Percentiles rank a stretch among this genome's conserved stretches.
Conservation (phyloP, 1,284 basidiomycete species). For the Trametes polyzona region DNA sequence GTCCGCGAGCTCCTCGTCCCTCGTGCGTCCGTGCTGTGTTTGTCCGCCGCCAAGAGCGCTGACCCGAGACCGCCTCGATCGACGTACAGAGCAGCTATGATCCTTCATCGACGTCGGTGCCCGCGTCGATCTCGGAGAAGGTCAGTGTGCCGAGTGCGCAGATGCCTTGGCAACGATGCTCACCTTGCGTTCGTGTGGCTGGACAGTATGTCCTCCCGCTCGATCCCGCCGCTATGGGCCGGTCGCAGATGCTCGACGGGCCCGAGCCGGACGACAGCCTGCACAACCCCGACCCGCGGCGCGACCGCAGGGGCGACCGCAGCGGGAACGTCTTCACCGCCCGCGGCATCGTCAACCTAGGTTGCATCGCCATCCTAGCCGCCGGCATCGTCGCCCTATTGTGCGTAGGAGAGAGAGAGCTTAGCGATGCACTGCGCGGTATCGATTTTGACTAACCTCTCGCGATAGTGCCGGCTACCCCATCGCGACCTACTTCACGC, state of each 20-base stretch:
- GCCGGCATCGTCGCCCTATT: constrained; percentile 72
- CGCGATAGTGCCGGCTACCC: constrained; percentile 76
- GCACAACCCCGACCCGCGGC: constrained; percentile 75
- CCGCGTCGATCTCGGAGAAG: constrained; percentile 40
- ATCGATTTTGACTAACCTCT: neutral
- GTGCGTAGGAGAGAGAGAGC: too few relatives aligned
- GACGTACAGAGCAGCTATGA: constrained; percentile 35
- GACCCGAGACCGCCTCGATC: neutral
- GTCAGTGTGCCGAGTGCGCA: constrained; percentile 17
- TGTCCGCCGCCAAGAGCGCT: neutral
- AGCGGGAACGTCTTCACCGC: constrained; percentile 70
- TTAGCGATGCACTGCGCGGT: neutral
- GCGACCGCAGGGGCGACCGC: constrained; percentile 64
- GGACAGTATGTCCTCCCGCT: constrained; percentile 71
- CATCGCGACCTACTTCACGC: constrained; percentile 70
- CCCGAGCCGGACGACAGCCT: constrained; percentile 72
- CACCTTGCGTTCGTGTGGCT: neutral
- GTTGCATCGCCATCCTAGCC: constrained; percentile 71
- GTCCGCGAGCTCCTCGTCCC: constrained; percentile 41
- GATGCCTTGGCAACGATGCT: neutral
- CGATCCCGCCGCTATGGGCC: constrained; percentile 69
- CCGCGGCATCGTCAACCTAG: constrained; percentile 77
- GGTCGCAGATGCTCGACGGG: constrained; percentile 27
- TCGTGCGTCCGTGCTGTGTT: constrained; percentile 37
- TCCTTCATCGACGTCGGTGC: constrained; percentile 42